Base-by-base conservation (phyloP, 2,329 filamentous ascomycete genomes). In the Monosporascus sp. region DNA sequence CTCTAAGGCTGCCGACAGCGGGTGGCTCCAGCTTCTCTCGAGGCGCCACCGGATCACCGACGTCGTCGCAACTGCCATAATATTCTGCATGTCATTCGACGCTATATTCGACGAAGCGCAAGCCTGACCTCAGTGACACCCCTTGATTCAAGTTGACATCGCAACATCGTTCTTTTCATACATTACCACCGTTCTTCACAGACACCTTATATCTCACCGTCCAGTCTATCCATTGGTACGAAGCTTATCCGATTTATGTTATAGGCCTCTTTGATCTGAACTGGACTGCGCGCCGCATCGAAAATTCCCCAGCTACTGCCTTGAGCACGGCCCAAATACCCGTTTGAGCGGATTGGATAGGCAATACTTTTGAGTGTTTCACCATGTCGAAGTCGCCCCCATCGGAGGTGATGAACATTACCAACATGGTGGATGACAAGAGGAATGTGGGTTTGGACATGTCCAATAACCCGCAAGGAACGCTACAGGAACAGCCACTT, bases 351-450 rank as follows among this genome's bases (percentile, higher is more conserved):
- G 20, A 31, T 14, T 18, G 17, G 20, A 45, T 38, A n/a, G 14
- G 9, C 24, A 14, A 38, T 39, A 51, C 25, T 27, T 22, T 37
- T 18, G n/a, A 25, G 45, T 38, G 24, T 41, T 41, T 47, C 18
- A 50, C 39, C n/a, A 69, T 68, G 66, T 68, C 65, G 22, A 65
- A 60, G 47, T 63, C 65, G 51, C 67, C 65, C 6, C 61, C 64
- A 11, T 63, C 63, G 1, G 65, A 64, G 42, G 60, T 68, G 55
- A 69, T 68, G 66, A 66, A 67, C 45, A 66, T 69, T 51, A 67
- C 62, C 15, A 68, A 64, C 51, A 60, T 68, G 52, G 51, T 69
- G 52, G 66, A 67, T 27, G 42, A 46, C 38, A 62, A 65, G 52
- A 62, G 60, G 51, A 60, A 66, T 31, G 63, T 62, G 36, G 60